Evolutionary conservation across 371 early-diverging fungal genomes (phyloP).

Genomic region (Mucor mucedo): DNA sequence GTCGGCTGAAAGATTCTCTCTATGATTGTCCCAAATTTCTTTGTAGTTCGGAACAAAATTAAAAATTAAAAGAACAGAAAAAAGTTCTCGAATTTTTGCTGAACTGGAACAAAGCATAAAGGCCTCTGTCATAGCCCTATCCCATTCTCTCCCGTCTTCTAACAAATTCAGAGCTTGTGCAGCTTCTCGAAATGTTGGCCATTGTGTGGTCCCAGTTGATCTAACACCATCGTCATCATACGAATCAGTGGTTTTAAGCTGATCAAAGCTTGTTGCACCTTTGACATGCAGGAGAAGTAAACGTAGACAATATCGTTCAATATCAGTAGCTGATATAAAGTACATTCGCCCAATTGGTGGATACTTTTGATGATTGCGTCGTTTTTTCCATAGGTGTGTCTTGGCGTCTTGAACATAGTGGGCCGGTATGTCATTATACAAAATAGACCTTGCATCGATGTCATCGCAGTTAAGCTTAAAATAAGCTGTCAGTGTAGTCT

Average conservation of each 20-base stretch:
- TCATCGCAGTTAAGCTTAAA: no score
- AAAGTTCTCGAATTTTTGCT: background rate
- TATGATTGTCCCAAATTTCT: background rate
- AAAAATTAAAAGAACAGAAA: background rate
- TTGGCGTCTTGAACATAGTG: no score
- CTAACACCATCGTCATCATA: background rate
- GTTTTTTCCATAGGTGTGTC: constrained; percentile 1
- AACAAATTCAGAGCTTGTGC: constrained; percentile 18
- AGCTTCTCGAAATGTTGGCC: constrained; percentile 11
- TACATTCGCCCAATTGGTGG: constrained; percentile 21
- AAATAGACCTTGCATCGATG: no score
- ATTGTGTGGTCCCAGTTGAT: constrained; percentile 7
- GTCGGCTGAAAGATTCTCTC: background rate
- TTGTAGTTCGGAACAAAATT: background rate
- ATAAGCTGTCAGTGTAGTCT: no score
- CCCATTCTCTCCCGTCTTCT: no score
- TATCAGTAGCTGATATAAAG: background rate
- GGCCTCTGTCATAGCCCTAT: background rate
- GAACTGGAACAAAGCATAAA: background rate
- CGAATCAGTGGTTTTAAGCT: constrained; percentile 15
- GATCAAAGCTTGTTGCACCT: constrained; percentile 20
- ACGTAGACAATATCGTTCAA: constrained; percentile 25
- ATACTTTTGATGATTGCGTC: background rate
- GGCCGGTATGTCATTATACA: no score
- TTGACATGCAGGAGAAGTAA: constrained; percentile 14